Conservation (phyloP, 129 eudicot genomes). For the carrot (Daucus carota) region DH1_v3.0 NC_030382.2:44805501-44806000, state of each 20-base stretch:
- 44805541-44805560: slow-evolving; percentile 28
- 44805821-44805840: slow-evolving; percentile 4
- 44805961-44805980: not conserved
- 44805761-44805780: slow-evolving; percentile 29
- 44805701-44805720: not conserved
- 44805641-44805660: not conserved
- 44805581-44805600: not conserved
- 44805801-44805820: not conserved
- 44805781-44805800: slow-evolving; percentile 22
- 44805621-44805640: not conserved
- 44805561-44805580: slow-evolving; percentile 23
- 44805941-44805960: not conserved
- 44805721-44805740: not conserved
- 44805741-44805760: slow-evolving; percentile 18
- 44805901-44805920: slow-evolving; percentile 15
- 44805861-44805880: slow-evolving; percentile 7
- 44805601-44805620: not conserved
- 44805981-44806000: not conserved
- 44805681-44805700: not conserved
- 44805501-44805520: too few relatives aligned
- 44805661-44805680: not conserved
- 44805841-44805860: slow-evolving; percentile 28
- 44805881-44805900: slow-evolving; percentile 20
- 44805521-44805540: too few relatives aligned
- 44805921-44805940: not conserved